Evolutionary conservation across 176 grass and related monocot species (phyloP).

Genomic region (Hyparrhenia diplandra): DNA sequence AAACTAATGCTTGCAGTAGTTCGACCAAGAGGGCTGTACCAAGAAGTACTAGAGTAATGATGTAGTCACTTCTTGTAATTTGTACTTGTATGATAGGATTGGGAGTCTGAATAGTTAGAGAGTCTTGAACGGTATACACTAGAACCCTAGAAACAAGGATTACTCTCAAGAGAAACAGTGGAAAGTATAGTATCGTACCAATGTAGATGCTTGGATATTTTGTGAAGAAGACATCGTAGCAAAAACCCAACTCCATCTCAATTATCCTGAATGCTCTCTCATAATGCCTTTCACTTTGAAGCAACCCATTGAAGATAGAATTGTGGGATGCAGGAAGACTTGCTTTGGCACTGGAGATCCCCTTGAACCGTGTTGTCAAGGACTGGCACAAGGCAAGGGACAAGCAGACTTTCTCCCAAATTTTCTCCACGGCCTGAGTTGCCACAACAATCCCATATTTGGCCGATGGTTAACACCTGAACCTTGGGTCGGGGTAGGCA

Average conservation of each 20-base stretch:
- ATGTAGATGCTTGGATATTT: not conserved
- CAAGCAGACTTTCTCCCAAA: not conserved
- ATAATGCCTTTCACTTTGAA: not conserved
- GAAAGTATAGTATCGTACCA: not conserved
- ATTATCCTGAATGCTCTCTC: constrained; percentile 5
- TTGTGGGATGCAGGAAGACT: not conserved
- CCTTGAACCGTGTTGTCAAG: not conserved
- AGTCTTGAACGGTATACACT: not conserved
- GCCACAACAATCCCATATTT: not conserved
- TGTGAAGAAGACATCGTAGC: constrained; percentile 15
- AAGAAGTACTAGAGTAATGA: not conserved
- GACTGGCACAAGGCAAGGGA: not conserved
- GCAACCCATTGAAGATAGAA: not conserved
- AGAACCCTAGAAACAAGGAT: not conserved
- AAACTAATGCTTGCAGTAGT: not conserved
- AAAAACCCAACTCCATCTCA: constrained; percentile 14
- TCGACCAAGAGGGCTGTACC: not conserved
- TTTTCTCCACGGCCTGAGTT: not conserved
- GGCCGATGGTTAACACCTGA: not conserved
- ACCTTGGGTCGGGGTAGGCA: too few species aligned
- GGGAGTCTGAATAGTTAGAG: not conserved
- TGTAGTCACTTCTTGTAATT: not conserved
- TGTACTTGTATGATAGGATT: not conserved
- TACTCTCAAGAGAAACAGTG: not conserved
- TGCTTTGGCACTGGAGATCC: not conserved